Conservation (phyloP, 805 yeast species). For the Candida incommunis region DNA sequence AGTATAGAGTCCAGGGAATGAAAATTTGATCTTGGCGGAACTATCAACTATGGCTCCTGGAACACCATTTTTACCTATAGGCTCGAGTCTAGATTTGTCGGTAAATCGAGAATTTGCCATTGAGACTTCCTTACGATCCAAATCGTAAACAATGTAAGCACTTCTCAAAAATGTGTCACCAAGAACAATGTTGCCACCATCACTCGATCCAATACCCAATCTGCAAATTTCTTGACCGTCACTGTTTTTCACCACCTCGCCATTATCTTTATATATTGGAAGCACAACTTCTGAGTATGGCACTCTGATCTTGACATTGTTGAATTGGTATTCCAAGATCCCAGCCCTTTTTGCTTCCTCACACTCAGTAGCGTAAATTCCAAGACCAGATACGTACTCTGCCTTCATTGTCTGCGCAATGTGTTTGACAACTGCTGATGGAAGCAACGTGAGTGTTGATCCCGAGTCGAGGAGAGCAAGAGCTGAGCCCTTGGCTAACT, state of each 20-base stretch:
- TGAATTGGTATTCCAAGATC: constrained; percentile 31
- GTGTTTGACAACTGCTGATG: constrained; percentile 18
- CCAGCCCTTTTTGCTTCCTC: constrained; percentile 9
- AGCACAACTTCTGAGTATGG: constrained; percentile 22
- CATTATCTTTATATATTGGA: constrained; percentile 5
- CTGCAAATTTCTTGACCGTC: constrained; percentile 13
- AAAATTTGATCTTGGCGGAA: background rate
- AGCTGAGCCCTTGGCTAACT: background rate
- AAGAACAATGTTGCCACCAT: constrained; percentile 25
- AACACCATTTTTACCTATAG: constrained; percentile 3
- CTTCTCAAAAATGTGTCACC: constrained; percentile 55
- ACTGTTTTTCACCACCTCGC: constrained; percentile 7
- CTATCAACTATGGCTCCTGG: background rate
- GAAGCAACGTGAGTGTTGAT: constrained; percentile 33
- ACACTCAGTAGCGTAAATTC: constrained; percentile 30
- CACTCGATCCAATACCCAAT: constrained; percentile 15
- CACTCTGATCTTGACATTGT: constrained; percentile 33
- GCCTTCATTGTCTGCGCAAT: constrained; percentile 27
- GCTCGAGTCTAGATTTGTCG: constrained; percentile 12
- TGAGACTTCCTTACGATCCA: constrained; percentile 40
- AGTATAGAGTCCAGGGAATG: background rate
- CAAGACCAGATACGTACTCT: constrained; percentile 21
- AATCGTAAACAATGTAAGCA: constrained; percentile 53
- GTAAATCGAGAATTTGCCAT: constrained; percentile 35
- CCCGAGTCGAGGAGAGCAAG: constrained; percentile 40